These are phyloP conservation scores for Populus hybrid DNA, from an alignment of 441 rosid genomes.

Conservation along the genomic window DNA sequence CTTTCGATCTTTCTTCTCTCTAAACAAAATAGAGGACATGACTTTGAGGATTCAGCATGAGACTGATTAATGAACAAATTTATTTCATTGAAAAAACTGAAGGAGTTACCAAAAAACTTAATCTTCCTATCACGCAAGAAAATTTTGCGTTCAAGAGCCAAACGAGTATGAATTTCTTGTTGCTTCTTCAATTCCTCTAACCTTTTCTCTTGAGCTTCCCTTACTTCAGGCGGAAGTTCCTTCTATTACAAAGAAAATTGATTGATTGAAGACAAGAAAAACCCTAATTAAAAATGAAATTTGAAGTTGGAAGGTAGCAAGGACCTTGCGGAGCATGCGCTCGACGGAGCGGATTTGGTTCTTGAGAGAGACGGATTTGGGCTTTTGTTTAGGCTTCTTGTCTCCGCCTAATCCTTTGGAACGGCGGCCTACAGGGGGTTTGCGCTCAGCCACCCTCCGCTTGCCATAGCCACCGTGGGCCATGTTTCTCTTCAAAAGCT, in stretches of 20 bases:
- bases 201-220: slow-evolving; percentile 70
- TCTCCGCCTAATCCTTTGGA: slow-evolving; percentile 61
- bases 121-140: slow-evolving; percentile 90
- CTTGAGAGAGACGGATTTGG: slow-evolving; percentile 70
- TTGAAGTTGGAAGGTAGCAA: not conserved
- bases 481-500: slow-evolving; percentile 29
- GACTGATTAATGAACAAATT: not conserved
- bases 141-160: slow-evolving; percentile 81
- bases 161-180: slow-evolving; percentile 78
- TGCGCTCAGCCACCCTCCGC: slow-evolving; percentile 65
- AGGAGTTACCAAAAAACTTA: slow-evolving; percentile 72
- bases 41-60: not conserved
- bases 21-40: slow-evolving; percentile 14
- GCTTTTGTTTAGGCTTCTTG: slow-evolving; percentile 62
- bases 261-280: not conserved
- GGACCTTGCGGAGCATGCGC: slow-evolving; percentile 92
- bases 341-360: slow-evolving; percentile 91
- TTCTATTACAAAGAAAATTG: slow-evolving; percentile 15
- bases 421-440: slow-evolving; percentile 58
- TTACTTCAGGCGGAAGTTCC: slow-evolving; percentile 73
- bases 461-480: slow-evolving; percentile 91
- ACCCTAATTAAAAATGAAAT: slow-evolving; percentile 5
- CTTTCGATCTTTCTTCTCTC: slow-evolving; percentile 96
- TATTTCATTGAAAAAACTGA: not conserved
- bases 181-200: slow-evolving; percentile 75